Conservation (phyloP, 345 rosid genomes). For the Brassica nigra region DNA sequence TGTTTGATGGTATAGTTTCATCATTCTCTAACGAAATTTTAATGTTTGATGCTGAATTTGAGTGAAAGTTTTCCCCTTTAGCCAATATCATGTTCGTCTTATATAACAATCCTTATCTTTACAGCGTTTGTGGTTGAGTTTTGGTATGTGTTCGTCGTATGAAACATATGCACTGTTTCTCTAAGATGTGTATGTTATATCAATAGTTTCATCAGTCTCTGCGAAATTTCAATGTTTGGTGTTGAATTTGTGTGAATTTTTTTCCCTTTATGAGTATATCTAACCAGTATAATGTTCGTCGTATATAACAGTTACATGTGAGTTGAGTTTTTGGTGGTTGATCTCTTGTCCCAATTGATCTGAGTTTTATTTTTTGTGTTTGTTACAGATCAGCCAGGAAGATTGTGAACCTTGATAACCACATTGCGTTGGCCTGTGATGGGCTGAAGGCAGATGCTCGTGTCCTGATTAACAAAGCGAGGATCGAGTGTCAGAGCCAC, state of each 20-base stretch:
- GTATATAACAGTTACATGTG: not conserved
- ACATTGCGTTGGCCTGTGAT: constrained; percentile 86
- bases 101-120: no score
- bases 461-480: constrained; percentile 66
- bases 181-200: no score
- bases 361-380: not conserved
- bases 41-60: no score
- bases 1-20: not conserved
- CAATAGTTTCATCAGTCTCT: no score
- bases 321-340: not conserved
- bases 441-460: constrained; percentile 84
- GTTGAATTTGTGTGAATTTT: not conserved
- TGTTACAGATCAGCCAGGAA: constrained; percentile 73
- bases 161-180: no score
- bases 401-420: constrained; percentile 82
- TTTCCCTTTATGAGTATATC: not conserved
- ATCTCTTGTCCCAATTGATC: not conserved
- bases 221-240: not conserved
- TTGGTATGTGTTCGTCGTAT: no score
- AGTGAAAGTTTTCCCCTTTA: no score
- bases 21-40: not conserved
- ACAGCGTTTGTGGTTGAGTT: no score
- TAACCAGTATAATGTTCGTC: not conserved
- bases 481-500: constrained; percentile 37
- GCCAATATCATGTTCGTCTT: no score